phyloP scores from a whole-genome alignment of 2,329 filamentous ascomycete genomes.

The Dactylonectria macrodidyma region DNA sequence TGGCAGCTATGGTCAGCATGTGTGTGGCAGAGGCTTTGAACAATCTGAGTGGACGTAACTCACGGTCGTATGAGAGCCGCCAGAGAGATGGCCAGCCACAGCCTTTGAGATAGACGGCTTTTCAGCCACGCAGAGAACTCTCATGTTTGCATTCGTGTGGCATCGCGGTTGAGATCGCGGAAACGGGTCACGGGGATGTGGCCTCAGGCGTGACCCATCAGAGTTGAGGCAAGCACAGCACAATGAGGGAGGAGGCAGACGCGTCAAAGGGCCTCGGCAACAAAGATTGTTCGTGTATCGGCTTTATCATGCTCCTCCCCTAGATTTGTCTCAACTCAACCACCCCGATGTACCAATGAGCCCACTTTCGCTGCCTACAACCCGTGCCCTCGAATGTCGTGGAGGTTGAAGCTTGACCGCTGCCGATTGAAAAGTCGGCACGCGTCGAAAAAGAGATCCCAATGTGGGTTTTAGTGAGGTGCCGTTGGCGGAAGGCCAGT shows the following conservation, averaged over 20 bases:
- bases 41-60: constrained; percentile 48
- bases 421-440: constrained; percentile 9
- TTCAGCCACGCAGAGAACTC: constrained; percentile 70
- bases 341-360: not conserved
- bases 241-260: constrained; percentile 8
- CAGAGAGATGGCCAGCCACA: constrained; percentile 90
- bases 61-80: constrained; percentile 80
- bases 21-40: not conserved
- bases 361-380: not conserved
- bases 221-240: constrained; percentile 3
- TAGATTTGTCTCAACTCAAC: not conserved
- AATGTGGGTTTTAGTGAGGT: constrained; percentile 32
- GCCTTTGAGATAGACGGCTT: constrained; percentile 96
- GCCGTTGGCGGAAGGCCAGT: constrained; percentile 24
- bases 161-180: not conserved
- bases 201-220: constrained; percentile 13
- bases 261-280: constrained; percentile 3
- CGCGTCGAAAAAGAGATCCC: constrained; percentile 5
- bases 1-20: constrained; percentile 55
- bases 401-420: too few relatives aligned
- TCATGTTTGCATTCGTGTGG: constrained; percentile 56
- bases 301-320: constrained; percentile 5
- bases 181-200: constrained; percentile 12
- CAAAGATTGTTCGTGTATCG: not conserved
- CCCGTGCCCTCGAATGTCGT: not conserved